Percentiles rank a stretch among this genome's conserved stretches.
Conservation (phyloP, 1,139 yeast species). For the Taphrina betulina region DNA sequence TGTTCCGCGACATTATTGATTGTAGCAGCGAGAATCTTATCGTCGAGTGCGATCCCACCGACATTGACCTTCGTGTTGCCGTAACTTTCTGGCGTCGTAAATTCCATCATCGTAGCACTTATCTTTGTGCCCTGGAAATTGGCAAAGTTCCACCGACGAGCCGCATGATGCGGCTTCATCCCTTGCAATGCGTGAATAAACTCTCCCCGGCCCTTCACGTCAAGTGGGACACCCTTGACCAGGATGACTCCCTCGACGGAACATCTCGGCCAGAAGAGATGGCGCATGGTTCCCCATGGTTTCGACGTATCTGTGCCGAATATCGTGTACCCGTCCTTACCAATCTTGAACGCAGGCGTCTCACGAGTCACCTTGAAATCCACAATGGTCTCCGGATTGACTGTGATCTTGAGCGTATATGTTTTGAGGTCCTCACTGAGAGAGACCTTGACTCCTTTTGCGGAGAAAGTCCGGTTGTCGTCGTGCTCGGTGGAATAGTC, state of each 20-base stretch:
- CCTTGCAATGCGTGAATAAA: slow-evolving; percentile 98
- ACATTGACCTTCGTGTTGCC: slow-evolving; percentile 77
- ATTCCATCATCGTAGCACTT: slow-evolving; percentile 88
- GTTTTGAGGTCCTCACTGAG: slow-evolving; percentile 56
- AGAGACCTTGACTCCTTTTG: slow-evolving; percentile 56
- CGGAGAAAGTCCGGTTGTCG: slow-evolving; percentile 38
- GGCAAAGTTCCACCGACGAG: slow-evolving; percentile 91
- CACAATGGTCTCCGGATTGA: slow-evolving; percentile 68
- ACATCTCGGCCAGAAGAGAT: slow-evolving; percentile 93
- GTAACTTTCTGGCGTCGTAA: slow-evolving; percentile 88
- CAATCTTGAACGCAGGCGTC: slow-evolving; percentile 86
- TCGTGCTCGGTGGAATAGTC: slow-evolving; percentile 66
- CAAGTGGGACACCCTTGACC: slow-evolving; percentile 43
- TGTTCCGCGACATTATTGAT: slow-evolving; percentile 67
- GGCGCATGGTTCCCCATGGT: slow-evolving; percentile 98
- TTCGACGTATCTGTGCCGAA: slow-evolving; percentile 73
- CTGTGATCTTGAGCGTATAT: slow-evolving; percentile 64
- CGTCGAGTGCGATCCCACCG: slow-evolving; percentile 68
- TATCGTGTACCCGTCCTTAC: slow-evolving; percentile 76
- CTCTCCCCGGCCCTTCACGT: slow-evolving; percentile 62
- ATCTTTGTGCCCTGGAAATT: slow-evolving; percentile 77
- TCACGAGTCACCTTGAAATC: slow-evolving; percentile 62
- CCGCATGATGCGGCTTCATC: slow-evolving; percentile 99
- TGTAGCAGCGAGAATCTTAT: slow-evolving; percentile 64
- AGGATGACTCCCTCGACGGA: slow-evolving; percentile 61